These are phyloP conservation scores for Vigna reflexopilosa DNA, from an alignment of 306 rosid genomes.

Conservation along the genomic window DNA sequence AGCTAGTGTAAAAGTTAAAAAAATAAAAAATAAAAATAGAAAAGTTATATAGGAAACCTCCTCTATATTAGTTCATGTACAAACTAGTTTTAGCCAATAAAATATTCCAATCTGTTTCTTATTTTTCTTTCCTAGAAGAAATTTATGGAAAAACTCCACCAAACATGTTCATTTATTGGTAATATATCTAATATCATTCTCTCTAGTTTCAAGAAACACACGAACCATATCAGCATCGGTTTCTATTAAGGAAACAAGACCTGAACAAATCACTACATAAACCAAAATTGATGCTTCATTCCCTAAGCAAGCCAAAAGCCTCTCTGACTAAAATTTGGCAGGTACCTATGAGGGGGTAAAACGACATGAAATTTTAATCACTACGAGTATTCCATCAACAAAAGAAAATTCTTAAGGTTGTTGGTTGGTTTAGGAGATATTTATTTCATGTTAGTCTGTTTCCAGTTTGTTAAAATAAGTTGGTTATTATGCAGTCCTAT, in stretches of 20 bases:
- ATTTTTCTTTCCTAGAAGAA: too few relatives aligned
- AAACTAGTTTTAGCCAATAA: too few relatives aligned
- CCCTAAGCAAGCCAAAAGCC: neutral
- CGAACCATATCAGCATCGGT: neutral
- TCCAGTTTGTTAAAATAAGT: too few relatives aligned
- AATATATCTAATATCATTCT: conserved; percentile 1
- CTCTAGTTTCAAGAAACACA: conserved; percentile 5
- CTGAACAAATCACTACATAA: neutral
- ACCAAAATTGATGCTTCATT: conserved; percentile 11
- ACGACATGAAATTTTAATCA: conserved; percentile 10
- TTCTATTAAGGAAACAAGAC: neutral
- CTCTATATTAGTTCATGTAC: too few relatives aligned
- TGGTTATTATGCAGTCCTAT: too few relatives aligned
- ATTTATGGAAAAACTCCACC: too few relatives aligned
- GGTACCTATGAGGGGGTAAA: neutral
- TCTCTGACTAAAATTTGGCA: neutral
- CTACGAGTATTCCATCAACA: neutral
- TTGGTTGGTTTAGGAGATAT: too few relatives aligned
- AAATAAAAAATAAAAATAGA: too few relatives aligned
- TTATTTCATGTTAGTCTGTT: too few relatives aligned
- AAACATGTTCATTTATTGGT: neutral
- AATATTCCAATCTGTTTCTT: too few relatives aligned
- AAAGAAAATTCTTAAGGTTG: neutral
- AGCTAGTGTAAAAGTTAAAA: too few relatives aligned
- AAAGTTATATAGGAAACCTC: too few relatives aligned